Evolutionary conservation across 345 rosid species (phyloP).

Genomic region (Xanthoceras sorbifolium): DNA sequence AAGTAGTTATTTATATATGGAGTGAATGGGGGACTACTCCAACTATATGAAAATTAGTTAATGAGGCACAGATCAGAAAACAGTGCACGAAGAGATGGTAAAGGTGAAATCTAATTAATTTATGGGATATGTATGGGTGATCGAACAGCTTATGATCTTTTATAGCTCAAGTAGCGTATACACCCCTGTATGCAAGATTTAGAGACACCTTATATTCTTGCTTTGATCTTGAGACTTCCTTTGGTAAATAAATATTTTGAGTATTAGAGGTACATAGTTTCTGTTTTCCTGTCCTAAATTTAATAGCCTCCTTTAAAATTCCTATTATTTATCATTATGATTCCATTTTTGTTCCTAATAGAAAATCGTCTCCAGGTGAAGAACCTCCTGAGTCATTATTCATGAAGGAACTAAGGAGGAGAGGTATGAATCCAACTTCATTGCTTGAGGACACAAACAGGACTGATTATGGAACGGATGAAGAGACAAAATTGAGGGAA

Average conservation of each 20-base stretch:
- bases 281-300: neutral
- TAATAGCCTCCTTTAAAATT: neutral
- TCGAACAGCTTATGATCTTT: neutral
- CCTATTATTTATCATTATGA: neutral
- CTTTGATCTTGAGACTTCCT: neutral
- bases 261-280: neutral
- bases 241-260: neutral
- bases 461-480: constrained; percentile 47
- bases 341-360: constrained; percentile 15
- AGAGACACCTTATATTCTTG: neutral
- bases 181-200: neutral
- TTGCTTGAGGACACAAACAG: constrained; percentile 67
- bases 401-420: constrained; percentile 86
- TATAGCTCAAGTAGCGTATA: neutral
- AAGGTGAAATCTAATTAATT: neutral
- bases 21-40: neutral
- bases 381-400: constrained; percentile 94
- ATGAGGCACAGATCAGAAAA: neutral
- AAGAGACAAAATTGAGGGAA: constrained; percentile 51
- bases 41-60: neutral
- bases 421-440: constrained; percentile 92
- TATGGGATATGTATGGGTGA: neutral
- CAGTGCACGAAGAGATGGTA: neutral
- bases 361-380: constrained; percentile 54
- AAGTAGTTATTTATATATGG: neutral